Evolutionary conservation across 2,329 filamentous ascomycete species (phyloP).

Genomic region (Phyllosticta paracitricarpa): DNA sequence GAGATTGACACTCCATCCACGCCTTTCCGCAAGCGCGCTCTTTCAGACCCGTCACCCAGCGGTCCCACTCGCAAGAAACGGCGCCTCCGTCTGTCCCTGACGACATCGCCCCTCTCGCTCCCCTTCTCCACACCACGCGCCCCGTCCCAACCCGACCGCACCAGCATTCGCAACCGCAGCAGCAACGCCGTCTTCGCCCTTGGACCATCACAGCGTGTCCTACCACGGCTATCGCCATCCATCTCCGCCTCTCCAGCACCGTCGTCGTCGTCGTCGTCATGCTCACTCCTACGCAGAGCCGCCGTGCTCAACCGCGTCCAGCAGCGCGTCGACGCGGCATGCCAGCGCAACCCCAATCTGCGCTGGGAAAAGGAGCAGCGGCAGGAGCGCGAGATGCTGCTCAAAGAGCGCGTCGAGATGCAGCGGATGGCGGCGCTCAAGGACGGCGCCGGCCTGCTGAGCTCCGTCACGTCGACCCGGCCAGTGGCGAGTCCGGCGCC

Average conservation of each 20-base stretch:
- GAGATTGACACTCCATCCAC: slow-evolving; percentile 24
- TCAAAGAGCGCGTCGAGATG: slow-evolving; percentile 23
- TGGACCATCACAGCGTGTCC: slow-evolving; percentile 52
- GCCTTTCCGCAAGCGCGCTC: slow-evolving; percentile 43
- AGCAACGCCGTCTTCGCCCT: slow-evolving; percentile 30
- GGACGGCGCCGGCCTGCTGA: not conserved
- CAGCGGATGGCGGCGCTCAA: slow-evolving; percentile 20
- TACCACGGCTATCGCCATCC: slow-evolving; percentile 58
- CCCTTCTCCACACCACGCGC: slow-evolving; percentile 61
- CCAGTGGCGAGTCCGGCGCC: not conserved
- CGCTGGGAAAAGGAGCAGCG: slow-evolving; percentile 10
- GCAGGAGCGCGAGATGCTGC: slow-evolving; percentile 16
- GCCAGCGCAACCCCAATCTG: slow-evolving; percentile 15
- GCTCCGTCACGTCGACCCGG: slow-evolving; percentile 3
- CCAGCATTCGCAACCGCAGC: not conserved
- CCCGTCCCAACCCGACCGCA: slow-evolving; percentile 52
- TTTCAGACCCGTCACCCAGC: slow-evolving; percentile 34
- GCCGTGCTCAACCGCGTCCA: slow-evolving; percentile 54
- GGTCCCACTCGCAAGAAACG: slow-evolving; percentile 48
- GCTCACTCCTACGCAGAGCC: slow-evolving; percentile 50
- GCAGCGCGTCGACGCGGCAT: slow-evolving; percentile 26
- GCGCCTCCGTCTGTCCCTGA: slow-evolving; percentile 49
- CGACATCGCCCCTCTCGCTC: slow-evolving; percentile 60
- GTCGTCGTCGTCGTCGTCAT: slow-evolving; percentile 19
- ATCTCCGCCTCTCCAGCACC: slow-evolving; percentile 51